Conservation (phyloP, 2,329 filamentous ascomycete species). For the Fusarium cicatricum region DNA sequence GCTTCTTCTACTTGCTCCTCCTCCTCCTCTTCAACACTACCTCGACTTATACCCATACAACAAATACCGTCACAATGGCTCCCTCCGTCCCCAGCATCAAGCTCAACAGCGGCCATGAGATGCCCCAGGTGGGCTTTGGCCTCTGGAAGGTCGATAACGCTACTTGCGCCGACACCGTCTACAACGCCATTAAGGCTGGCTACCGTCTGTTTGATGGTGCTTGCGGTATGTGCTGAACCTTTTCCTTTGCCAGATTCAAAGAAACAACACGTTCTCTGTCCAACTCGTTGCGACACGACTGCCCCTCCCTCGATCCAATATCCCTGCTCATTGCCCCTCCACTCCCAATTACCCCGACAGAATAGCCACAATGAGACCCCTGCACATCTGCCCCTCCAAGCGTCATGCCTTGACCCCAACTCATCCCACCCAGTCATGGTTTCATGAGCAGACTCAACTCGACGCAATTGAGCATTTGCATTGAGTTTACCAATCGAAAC, state of each 20-base stretch:
- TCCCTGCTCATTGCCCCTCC: conserved; percentile 13
- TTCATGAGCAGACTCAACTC: conserved; percentile 16
- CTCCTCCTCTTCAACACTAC: conserved; percentile 5
- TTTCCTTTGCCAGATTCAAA: neutral
- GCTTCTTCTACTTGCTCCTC: conserved; percentile 19
- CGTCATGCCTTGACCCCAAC: conserved; percentile 14
- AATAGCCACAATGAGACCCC: conserved; percentile 38
- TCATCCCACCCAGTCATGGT: conserved; percentile 24
- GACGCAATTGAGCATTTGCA: neutral
- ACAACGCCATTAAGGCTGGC: conserved; percentile 74
- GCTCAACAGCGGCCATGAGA: conserved; percentile 71
- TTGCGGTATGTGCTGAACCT: conserved; percentile 56
- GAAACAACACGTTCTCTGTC: conserved; percentile 4
- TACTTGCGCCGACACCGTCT: conserved; percentile 77
- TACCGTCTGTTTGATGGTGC: conserved; percentile 69
- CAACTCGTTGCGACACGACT: conserved; percentile 1
- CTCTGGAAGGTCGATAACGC: conserved; percentile 86
- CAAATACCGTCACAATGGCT: conserved; percentile 46
- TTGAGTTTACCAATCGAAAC: neutral
- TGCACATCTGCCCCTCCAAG: conserved; percentile 35
- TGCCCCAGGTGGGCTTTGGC: conserved; percentile 80
- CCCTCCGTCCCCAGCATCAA: conserved; percentile 58
- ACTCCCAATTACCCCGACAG: conserved; percentile 37
- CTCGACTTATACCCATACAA: conserved; percentile 8
- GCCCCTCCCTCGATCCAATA: conserved; percentile 23